These are phyloP conservation scores for Apiotrichum laibachii DNA, from an alignment of 1,284 basidiomycete genomes.

Conservation along the genomic window DNA sequence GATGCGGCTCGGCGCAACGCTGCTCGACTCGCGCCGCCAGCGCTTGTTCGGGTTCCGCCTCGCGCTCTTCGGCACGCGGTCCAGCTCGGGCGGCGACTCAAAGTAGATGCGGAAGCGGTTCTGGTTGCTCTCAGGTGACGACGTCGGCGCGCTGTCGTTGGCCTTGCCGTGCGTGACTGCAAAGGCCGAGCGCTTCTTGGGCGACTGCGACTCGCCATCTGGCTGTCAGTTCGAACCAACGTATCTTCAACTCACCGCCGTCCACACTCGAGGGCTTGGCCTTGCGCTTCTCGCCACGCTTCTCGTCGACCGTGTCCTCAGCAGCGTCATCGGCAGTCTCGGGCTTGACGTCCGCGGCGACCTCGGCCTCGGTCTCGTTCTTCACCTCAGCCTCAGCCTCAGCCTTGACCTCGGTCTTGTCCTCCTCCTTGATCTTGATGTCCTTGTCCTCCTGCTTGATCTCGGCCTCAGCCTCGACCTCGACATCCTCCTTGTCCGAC, in stretches of 20 bases:
- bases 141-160: conserved; percentile 22
- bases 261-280: conserved; percentile 46
- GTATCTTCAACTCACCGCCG: conserved; percentile 32
- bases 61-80: conserved; percentile 42
- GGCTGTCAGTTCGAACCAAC: background rate
- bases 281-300: conserved; percentile 49
- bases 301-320: conserved; percentile 23
- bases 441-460: conserved; percentile 18
- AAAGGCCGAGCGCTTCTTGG: conserved; percentile 46
- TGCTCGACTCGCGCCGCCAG: conserved; percentile 59
- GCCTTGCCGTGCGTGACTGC: conserved; percentile 43
- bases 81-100: conserved; percentile 51
- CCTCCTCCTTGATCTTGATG: conserved; percentile 57
- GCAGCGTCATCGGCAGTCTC: conserved; percentile 14
- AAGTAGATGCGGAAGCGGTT: conserved; percentile 53
- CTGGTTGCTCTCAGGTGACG: conserved; percentile 39
- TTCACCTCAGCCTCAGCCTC: conserved; percentile 19
- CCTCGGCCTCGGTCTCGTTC: conserved; percentile 10
- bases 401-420: conserved; percentile 17
- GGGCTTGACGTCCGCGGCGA: conserved; percentile 11
- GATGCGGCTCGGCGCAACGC: conserved; percentile 35
- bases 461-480: conserved; percentile 14
- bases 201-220: conserved; percentile 23
- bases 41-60: conserved; percentile 56
- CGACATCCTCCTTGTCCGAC: conserved; percentile 12